phyloP scores from a whole-genome alignment of 768 basidiomycete genomes.

The Leccinum longicurvipes region DNA sequence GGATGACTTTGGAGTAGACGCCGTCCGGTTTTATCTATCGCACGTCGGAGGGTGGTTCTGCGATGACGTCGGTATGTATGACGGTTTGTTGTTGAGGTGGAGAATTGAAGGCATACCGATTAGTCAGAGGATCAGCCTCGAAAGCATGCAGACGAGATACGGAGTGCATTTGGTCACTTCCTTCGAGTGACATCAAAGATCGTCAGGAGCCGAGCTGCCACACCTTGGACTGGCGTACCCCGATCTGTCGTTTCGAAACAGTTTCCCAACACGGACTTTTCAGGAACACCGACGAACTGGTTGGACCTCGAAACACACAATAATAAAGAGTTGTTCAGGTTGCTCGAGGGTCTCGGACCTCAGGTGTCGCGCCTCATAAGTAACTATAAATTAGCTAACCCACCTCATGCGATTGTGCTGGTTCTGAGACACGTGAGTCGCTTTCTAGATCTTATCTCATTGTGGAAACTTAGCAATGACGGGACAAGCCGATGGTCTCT shows the following conservation, averaged over 20 bases:
- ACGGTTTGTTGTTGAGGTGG: background rate
- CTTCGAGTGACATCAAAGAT: constrained; percentile 59
- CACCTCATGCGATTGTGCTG: constrained; percentile 49
- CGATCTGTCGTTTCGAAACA: constrained; percentile 12
- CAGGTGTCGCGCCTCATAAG: constrained; percentile 35
- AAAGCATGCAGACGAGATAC: constrained; percentile 57
- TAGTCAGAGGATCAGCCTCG: constrained; percentile 69
- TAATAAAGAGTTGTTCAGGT: constrained; percentile 22
- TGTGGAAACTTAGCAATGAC: background rate
- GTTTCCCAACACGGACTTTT: constrained; percentile 8
- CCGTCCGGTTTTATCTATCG: constrained; percentile 78
- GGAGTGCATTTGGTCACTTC: constrained; percentile 66
- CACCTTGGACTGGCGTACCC: constrained; percentile 20
- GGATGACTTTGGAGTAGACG: constrained; percentile 64
- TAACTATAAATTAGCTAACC: constrained; percentile 47
- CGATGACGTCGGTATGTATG: constrained; percentile 66
- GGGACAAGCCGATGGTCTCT: constrained; percentile 64
- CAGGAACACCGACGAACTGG: background rate
- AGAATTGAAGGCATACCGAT: constrained; percentile 42
- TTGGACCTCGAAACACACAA: constrained; percentile 16
- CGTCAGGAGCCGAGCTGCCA: constrained; percentile 35
- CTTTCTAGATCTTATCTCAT: background rate
- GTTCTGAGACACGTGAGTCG: constrained; percentile 47
- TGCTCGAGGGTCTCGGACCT: constrained; percentile 20
- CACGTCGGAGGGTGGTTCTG: constrained; percentile 72